Conservation (phyloP, 805 yeast genomes). For the Candida nonsorbophila region DNA sequence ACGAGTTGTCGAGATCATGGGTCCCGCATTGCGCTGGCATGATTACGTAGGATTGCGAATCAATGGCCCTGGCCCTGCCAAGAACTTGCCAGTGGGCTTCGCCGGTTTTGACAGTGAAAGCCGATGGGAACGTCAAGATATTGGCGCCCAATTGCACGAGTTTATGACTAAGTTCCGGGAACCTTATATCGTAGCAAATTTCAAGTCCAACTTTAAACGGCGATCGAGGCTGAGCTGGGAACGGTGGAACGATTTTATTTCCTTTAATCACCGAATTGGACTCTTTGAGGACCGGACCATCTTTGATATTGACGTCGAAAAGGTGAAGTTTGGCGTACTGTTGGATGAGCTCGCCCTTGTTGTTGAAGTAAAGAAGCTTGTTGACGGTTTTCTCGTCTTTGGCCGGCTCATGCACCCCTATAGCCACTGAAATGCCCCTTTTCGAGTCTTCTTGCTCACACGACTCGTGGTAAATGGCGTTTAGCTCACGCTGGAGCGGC, state of each 20-base stretch:
- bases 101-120: constrained; percentile 90
- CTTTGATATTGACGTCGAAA: constrained; percentile 78
- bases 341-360: constrained; percentile 58
- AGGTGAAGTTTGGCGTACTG: constrained; percentile 83
- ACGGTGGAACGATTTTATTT: constrained; percentile 42
- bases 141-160: constrained; percentile 69
- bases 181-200: constrained; percentile 83
- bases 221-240: constrained; percentile 36
- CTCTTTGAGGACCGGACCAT: constrained; percentile 79
- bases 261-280: constrained; percentile 84
- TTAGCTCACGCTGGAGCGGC: constrained; percentile 44
- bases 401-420: constrained; percentile 86
- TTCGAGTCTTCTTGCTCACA: constrained; percentile 17
- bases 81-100: constrained; percentile 82
- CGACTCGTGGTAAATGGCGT: constrained; percentile 17
- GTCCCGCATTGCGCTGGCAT: constrained; percentile 86
- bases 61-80: constrained; percentile 82
- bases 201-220: constrained; percentile 54
- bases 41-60: constrained; percentile 79
- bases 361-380: constrained; percentile 65
- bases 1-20: constrained; percentile 48
- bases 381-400: constrained; percentile 46
- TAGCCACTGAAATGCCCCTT: constrained; percentile 57
- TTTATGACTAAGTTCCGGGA: constrained; percentile 72
- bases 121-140: constrained; percentile 79